phyloP scores from a whole-genome alignment of 2,329 filamentous ascomycete genomes.

The Diaporthe longicolla region DNA sequence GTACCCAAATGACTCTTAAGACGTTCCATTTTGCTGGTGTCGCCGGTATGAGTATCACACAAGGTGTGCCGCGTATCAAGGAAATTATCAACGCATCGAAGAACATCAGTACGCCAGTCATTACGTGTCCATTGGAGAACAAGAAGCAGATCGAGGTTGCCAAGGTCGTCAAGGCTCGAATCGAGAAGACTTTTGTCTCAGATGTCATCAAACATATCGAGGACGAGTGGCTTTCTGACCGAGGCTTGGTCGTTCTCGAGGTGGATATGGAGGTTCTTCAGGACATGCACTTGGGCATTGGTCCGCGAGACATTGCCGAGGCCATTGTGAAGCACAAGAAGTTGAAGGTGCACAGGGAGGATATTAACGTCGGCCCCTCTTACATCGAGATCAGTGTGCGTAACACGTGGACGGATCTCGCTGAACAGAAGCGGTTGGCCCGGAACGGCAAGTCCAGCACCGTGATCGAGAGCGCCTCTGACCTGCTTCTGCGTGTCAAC shows the following conservation, averaged over 20 bases:
- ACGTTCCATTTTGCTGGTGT: constrained; percentile 99
- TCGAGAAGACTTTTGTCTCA: constrained; percentile 92
- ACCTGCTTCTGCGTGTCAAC: constrained; percentile 84
- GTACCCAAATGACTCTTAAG: constrained; percentile 99
- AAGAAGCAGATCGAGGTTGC: constrained; percentile 82
- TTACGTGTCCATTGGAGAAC: constrained; percentile 87
- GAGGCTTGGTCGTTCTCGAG: constrained; percentile 83
- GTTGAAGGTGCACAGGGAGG: constrained; percentile 77
- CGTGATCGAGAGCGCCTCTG: constrained; percentile 65
- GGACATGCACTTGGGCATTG: constrained; percentile 86
- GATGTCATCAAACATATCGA: constrained; percentile 87
- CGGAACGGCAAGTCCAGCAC: constrained; percentile 60
- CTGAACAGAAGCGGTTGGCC: constrained; percentile 61
- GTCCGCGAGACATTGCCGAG: constrained; percentile 77
- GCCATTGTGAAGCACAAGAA: constrained; percentile 87
- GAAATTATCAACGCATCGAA: constrained; percentile 99
- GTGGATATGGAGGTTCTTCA: constrained; percentile 85
- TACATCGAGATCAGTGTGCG: constrained; percentile 82
- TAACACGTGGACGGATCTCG: constrained; percentile 65
- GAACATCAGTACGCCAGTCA: constrained; percentile 92
- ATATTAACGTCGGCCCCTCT: constrained; percentile 73
- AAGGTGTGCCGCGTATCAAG: constrained; percentile 99
- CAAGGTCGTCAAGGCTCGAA: constrained; percentile 91
- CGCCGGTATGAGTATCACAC: constrained; percentile 98
- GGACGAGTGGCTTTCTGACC: constrained; percentile 86